These are phyloP conservation scores for Xerocomus brunneocitrinus DNA, from an alignment of 768 basidiomycete genomes.

Conservation along the genomic window DNA sequence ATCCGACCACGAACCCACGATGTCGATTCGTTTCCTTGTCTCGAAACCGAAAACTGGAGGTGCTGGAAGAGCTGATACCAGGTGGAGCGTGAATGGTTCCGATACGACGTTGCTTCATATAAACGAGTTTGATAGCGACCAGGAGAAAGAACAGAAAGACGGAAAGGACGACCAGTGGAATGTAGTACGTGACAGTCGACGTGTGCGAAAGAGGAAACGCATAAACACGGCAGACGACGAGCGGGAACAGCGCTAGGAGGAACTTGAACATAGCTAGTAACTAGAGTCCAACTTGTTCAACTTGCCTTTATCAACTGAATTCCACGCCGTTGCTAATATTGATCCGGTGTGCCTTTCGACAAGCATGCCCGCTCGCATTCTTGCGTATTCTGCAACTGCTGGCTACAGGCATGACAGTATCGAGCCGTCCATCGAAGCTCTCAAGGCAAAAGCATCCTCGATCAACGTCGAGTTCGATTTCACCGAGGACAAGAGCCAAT, in stretches of 20 bases:
- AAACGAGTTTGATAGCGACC: constrained; percentile 22
- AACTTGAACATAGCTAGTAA: constrained; percentile 4
- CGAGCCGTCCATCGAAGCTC: constrained; percentile 57
- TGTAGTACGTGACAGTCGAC: constrained; percentile 6
- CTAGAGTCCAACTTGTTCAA: not conserved
- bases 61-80: not conserved
- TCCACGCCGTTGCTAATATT: constrained; percentile 7
- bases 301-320: constrained; percentile 13
- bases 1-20: constrained; percentile 25
- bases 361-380: constrained; percentile 35
- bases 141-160: constrained; percentile 18
- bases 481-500: constrained; percentile 56
- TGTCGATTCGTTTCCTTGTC: constrained; percentile 2
- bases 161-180: constrained; percentile 12
- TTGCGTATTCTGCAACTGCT: constrained; percentile 59
- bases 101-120: constrained; percentile 29
- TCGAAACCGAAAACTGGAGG: constrained; percentile 1
- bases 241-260: not conserved
- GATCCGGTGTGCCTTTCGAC: not conserved
- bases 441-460: constrained; percentile 41
- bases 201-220: constrained; percentile 12
- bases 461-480: constrained; percentile 56
- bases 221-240: constrained; percentile 2
- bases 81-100: constrained; percentile 20
- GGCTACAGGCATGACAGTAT: constrained; percentile 74